phyloP scores from a whole-genome alignment of 345 rosid species.

The Ceriops decandra region DNA sequence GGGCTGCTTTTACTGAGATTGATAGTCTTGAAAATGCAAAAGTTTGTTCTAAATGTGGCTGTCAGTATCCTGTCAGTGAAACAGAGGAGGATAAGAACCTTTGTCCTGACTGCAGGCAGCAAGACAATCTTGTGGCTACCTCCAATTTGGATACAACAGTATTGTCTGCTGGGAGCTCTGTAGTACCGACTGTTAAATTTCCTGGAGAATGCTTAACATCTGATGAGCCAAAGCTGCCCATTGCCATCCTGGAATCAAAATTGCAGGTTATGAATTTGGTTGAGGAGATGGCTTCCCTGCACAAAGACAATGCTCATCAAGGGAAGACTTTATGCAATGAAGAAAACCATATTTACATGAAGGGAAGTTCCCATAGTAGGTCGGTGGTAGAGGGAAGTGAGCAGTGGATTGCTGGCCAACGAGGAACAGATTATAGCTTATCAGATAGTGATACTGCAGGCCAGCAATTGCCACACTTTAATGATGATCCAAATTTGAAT shows the following conservation, averaged over 20 bases:
- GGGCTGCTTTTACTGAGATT: constrained; percentile 40
- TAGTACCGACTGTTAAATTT: constrained; percentile 20
- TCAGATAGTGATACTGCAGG: constrained; percentile 30
- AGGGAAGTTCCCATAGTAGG: constrained; percentile 32
- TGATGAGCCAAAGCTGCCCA: constrained; percentile 29
- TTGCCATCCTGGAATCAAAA: constrained; percentile 24
- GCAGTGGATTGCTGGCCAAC: constrained; percentile 31
- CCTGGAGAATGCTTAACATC: constrained; percentile 30
- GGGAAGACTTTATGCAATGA: constrained; percentile 23
- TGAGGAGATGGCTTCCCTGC: constrained; percentile 23
- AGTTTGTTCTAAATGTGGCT: constrained; percentile 63
- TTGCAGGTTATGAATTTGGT: constrained; percentile 24
- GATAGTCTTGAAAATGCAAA: constrained; percentile 37
- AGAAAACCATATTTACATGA: constrained; percentile 30
- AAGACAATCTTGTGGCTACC: constrained; percentile 31
- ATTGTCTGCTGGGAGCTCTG: constrained; percentile 29
- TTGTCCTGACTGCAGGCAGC: constrained; percentile 68
- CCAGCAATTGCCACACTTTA: constrained; percentile 32
- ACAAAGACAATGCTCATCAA: constrained; percentile 24
- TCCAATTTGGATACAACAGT: constrained; percentile 26
- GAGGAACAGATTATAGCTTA: constrained; percentile 30
- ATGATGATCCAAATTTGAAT: constrained; percentile 29
- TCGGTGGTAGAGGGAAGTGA: constrained; percentile 37
- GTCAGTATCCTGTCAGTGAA: constrained; percentile 42
- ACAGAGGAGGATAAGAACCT: constrained; percentile 43